Evolutionary conservation across 2,329 filamentous ascomycete species (phyloP).

Genomic region (Shiraia sp.): DNA sequence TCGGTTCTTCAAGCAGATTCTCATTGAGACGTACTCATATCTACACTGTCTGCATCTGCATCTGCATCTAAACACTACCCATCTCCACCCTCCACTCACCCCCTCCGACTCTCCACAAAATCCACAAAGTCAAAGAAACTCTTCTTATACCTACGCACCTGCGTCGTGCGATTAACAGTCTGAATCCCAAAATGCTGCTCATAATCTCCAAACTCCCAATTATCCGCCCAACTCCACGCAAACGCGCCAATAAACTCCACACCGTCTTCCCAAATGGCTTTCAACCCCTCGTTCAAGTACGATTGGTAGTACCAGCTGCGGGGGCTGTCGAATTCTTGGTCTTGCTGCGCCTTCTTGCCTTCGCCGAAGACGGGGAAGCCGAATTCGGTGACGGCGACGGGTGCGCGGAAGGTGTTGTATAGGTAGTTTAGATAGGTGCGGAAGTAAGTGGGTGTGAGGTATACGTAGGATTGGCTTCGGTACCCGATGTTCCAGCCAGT

Average conservation of each 20-base stretch:
- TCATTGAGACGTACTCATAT: no score
- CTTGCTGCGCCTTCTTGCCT: slow-evolving; percentile 48
- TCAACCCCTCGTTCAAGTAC: slow-evolving; percentile 59
- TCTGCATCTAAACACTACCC: no score
- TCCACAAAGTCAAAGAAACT: slow-evolving; percentile 63
- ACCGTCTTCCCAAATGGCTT: slow-evolving; percentile 60
- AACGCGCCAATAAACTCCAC: slow-evolving; percentile 59
- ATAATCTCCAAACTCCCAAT: slow-evolving; percentile 61
- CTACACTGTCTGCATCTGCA: no score
- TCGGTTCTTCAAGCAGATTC: no score
- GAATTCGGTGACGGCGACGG: slow-evolving; percentile 59
- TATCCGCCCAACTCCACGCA: slow-evolving; percentile 58
- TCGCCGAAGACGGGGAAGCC: slow-evolving; percentile 61
- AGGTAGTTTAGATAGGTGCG: slow-evolving; percentile 60
- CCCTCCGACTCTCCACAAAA: slow-evolving; percentile 48
- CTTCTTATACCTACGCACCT: slow-evolving; percentile 58
- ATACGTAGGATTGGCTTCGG: slow-evolving; percentile 59
- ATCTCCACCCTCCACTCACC: no score
- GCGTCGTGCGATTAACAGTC: slow-evolving; percentile 58
- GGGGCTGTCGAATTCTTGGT: slow-evolving; percentile 59
- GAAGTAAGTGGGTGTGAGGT: slow-evolving; percentile 63
- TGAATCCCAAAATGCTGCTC: slow-evolving; percentile 60
- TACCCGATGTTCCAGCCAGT: slow-evolving; percentile 65
- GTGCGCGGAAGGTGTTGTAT: slow-evolving; percentile 60
- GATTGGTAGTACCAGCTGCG: slow-evolving; percentile 60